phyloP scores from a whole-genome alignment of 768 basidiomycete species.

The Leccinum fibrillosum region DNA sequence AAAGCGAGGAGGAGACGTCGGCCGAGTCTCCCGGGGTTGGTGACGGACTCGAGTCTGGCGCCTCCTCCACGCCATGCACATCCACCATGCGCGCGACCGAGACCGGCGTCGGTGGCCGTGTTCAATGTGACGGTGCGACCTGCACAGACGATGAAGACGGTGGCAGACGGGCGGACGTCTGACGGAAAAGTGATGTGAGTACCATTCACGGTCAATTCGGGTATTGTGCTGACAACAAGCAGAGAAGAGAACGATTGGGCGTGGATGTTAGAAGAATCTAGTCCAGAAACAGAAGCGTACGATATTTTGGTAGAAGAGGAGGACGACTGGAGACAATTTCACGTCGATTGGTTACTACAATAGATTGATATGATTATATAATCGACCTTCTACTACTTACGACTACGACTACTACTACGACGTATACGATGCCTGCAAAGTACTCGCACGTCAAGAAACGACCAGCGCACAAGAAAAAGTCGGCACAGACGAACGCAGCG shows the following conservation, averaged over 20 bases:
- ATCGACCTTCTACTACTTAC: background rate
- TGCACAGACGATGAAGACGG: too few species aligned
- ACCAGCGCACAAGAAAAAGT: slow-evolving; percentile 46
- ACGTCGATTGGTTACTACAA: slow-evolving; percentile 38
- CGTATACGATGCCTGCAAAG: slow-evolving; percentile 56
- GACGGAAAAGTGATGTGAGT: slow-evolving; percentile 6
- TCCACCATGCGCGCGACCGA: background rate
- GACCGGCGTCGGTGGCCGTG: slow-evolving; percentile 17
- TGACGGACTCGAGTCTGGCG: slow-evolving; percentile 3
- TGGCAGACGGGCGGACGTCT: too few species aligned
- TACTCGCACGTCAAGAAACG: slow-evolving; percentile 76
- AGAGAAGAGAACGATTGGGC: background rate
- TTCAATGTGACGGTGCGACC: background rate
- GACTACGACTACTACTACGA: background rate
- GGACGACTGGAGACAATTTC: slow-evolving; percentile 56
- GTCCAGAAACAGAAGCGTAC: slow-evolving; percentile 9
- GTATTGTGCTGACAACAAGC: background rate
- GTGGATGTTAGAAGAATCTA: slow-evolving; percentile 33
- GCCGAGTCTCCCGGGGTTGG: slow-evolving; percentile 2
- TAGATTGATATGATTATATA: background rate
- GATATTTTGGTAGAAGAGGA: slow-evolving; percentile 33
- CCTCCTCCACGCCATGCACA: background rate
- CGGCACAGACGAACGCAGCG: background rate
- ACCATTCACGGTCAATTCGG: background rate
- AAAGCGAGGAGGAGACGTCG: slow-evolving; percentile 2